phyloP scores from a whole-genome alignment of 2,329 filamentous ascomycete genomes.

The Paracorniculantispora psalliotae region DNA sequence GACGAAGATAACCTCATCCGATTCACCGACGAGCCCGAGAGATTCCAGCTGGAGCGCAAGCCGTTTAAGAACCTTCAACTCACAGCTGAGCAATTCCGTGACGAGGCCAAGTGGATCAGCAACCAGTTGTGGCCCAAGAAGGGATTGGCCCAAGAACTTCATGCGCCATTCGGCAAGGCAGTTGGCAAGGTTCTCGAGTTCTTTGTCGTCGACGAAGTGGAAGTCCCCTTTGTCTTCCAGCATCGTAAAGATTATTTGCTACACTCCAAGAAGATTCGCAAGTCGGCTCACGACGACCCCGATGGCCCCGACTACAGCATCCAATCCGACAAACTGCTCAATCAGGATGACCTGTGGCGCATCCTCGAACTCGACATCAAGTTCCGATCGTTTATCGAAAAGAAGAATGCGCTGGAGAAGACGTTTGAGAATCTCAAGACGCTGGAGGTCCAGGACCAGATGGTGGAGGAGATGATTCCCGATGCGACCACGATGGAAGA shows the following conservation, averaged over 20 bases:
- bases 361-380: slow-evolving; percentile 94
- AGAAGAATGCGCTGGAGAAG: slow-evolving; percentile 78
- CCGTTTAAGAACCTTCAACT: slow-evolving; percentile 80
- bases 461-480: slow-evolving; percentile 77
- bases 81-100: slow-evolving; percentile 77
- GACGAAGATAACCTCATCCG: slow-evolving; percentile 93
- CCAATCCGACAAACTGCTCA: slow-evolving; percentile 79
- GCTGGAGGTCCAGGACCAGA: slow-evolving; percentile 61
- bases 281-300: slow-evolving; percentile 59
- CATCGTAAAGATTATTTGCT: slow-evolving; percentile 98
- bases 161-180: slow-evolving; percentile 78
- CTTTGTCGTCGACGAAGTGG: slow-evolving; percentile 88
- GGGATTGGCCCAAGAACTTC: slow-evolving; percentile 63
- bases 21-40: slow-evolving; percentile 82
- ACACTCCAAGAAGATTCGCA: slow-evolving; percentile 68
- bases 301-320: slow-evolving; percentile 70
- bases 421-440: slow-evolving; percentile 69
- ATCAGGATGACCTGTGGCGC: slow-evolving; percentile 90
- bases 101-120: slow-evolving; percentile 89
- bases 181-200: slow-evolving; percentile 92
- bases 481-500: slow-evolving; percentile 86
- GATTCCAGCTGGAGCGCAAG: slow-evolving; percentile 87
- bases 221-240: slow-evolving; percentile 96
- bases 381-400: slow-evolving; percentile 87
- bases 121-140: slow-evolving; percentile 88